A percentile compares a stretch with the other conserved stretches of the same genome.
phyloP scores from a whole-genome alignment of 169 alveolate genomes.

The Plasmodium falciparum region DNA sequence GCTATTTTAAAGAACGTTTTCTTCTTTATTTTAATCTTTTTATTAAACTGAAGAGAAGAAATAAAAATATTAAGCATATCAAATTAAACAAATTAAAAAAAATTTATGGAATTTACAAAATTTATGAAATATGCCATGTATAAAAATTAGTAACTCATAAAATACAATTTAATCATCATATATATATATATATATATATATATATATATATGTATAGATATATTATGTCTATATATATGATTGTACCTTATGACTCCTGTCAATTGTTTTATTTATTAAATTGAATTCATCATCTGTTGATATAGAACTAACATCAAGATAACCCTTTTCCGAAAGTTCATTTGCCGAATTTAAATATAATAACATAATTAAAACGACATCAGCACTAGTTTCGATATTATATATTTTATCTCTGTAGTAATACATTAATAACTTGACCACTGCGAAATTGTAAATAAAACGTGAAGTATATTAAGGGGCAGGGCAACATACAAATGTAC shows the following conservation, averaged over 20 bases:
- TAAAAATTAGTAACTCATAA: no score
- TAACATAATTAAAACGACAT: constrained; percentile 34
- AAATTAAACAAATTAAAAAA: no score
- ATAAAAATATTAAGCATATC: no score
- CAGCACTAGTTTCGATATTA: constrained; percentile 46
- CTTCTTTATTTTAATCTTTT: constrained; percentile 1
- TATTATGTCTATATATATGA: no score
- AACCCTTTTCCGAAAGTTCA: constrained; percentile 22
- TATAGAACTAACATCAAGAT: constrained; percentile 15
- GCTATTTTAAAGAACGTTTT: constrained; percentile 24
- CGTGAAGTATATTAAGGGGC: background rate
- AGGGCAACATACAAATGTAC: background rate
- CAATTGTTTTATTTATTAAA: constrained; percentile 19
- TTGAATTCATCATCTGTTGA: constrained; percentile 16
- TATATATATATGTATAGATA: no score
- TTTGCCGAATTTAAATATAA: constrained; percentile 41
- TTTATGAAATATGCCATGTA: no score
- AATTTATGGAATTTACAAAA: background rate
- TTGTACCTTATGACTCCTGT: constrained; percentile 20
- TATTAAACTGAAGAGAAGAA: background rate
- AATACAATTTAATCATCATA: no score
- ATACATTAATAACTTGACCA: constrained; percentile 18
- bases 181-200: no score
- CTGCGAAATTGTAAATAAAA: background rate
- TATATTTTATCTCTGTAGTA: constrained; percentile 33